Evolutionary conservation across 2,329 filamentous ascomycete genomes (phyloP), one percentile per base, ranked within the genome.

Genomic region (Arthrobotrys conoides): DNA sequence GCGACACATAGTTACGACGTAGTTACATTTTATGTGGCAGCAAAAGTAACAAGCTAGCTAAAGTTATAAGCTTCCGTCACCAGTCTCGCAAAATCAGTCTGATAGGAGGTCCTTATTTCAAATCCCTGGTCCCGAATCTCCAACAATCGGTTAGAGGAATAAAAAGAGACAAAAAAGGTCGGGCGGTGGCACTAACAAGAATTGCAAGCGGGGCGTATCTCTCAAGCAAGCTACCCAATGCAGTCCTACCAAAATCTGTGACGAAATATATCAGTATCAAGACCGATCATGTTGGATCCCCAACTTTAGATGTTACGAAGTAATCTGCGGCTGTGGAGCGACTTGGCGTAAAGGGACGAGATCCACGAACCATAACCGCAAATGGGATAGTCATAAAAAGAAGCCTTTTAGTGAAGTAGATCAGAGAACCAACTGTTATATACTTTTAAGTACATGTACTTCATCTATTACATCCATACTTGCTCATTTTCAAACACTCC

Each of bases 341-440:
- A 30, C 27, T 30, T 30, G 27, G 27, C 27, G 6, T 30, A 30
- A 30, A 30, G 27, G 27, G 27, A 30, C 27, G 27, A 3, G 27
- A 30, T 30, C 24, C 36, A 36, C 57, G 69, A 48, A 59, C 65
- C 65, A 49, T 72, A 66, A 59, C 69, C 49, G 41, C 49, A 27
- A 46, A 49, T 46, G 55, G 67, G 67, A 63, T 63, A 12, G 22
- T n/a, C 36, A 36, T 36, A 14, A 41, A 18, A 51, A 36, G 44
- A 22, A 41, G 36, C 27, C 18, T n/a, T 36, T 41, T 46, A 5
- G 38, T 27, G 20, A 20, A 3, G 22, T 6, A 12, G 4, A n/a
- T 48, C 24, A 33, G 9, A 36, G 33, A 36, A 36, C 33, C 9
- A 36, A 36, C 33, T 10, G 33, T 5, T 36, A 36, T 6, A 30